Percentiles rank a stretch among this genome's conserved stretches.
phyloP scores from a whole-genome alignment of 1,284 basidiomycete species.

The Gymnopus androsaceus region DNA sequence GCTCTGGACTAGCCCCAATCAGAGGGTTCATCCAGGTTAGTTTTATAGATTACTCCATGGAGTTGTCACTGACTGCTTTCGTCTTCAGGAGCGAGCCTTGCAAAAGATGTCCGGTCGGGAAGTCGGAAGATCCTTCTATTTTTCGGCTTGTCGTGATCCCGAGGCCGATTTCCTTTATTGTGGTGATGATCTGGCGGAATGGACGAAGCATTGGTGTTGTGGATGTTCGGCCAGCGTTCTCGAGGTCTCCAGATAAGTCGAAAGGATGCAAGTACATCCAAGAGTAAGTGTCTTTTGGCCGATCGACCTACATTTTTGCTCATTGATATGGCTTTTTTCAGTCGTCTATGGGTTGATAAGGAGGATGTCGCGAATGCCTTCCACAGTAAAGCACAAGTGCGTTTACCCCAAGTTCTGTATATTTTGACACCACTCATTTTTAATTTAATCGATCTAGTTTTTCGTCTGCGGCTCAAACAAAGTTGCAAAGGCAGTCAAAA shows the following conservation, averaged over 20 bases:
- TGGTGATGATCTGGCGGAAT: constrained; percentile 43
- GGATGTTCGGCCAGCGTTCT: constrained; percentile 52
- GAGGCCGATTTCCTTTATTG: constrained; percentile 47
- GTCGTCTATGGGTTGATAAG: constrained; percentile 49
- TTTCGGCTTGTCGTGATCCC: constrained; percentile 51
- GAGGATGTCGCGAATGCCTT: constrained; percentile 37
- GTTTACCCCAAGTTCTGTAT: neutral
- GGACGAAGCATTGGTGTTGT: constrained; percentile 46
- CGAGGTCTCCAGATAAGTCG: constrained; percentile 37
- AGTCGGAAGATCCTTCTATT: constrained; percentile 45
- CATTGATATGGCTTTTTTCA: too few relatives aligned
- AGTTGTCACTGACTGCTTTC: neutral
- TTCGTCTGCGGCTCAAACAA: constrained; percentile 49
- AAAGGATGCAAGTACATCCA: constrained; percentile 52
- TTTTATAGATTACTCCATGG: neutral
- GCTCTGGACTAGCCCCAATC: constrained; percentile 54
- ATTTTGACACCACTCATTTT: too few relatives aligned
- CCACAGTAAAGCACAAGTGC: constrained; percentile 32
- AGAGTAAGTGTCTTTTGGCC: constrained; percentile 37
- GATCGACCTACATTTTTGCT: too few relatives aligned
- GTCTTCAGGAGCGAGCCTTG: constrained; percentile 43
- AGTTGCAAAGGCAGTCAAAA: constrained; percentile 42
- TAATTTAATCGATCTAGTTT: constrained; percentile 32
- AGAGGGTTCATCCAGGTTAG: constrained; percentile 44
- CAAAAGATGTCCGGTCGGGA: constrained; percentile 48